A percentile compares a stretch with the other conserved stretches of the same genome.
These are phyloP conservation scores for Paralagenidium karlingii DNA, from an alignment of 352 stramenopile species.

Conservation along the genomic window DNA sequence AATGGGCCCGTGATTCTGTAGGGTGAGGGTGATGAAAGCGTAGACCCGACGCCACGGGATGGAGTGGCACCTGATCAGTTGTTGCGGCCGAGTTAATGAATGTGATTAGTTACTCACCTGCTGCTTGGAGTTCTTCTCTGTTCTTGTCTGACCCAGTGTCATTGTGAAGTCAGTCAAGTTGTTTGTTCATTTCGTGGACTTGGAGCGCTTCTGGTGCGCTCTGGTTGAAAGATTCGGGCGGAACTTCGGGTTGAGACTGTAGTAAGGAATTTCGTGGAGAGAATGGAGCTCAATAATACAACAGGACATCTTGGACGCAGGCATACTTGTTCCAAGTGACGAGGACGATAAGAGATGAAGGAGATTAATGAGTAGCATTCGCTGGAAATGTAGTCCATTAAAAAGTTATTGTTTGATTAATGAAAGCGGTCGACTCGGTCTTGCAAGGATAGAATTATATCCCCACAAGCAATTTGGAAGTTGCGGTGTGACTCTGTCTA, in stretches of 20 bases:
- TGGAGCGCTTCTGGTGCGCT: slow-evolving; percentile 2
- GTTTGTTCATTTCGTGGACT: not conserved
- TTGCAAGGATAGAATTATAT: slow-evolving; percentile 8
- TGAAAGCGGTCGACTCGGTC: slow-evolving; percentile 2
- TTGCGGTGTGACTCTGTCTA: slow-evolving; percentile 4
- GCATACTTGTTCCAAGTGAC: slow-evolving; percentile 6
- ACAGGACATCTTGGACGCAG: slow-evolving; percentile 4
- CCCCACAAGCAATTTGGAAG: slow-evolving; percentile 12
- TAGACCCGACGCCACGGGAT: not conserved
- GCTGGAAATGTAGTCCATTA: slow-evolving; percentile 1
- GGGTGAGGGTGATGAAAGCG: too few relatives aligned
- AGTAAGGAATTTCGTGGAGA: slow-evolving; percentile 6
- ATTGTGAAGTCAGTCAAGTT: slow-evolving; percentile 2
- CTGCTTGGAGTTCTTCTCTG: not conserved
- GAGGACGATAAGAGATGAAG: slow-evolving; percentile 3
- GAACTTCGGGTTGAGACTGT: not conserved
- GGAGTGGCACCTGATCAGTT: not conserved
- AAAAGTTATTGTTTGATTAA: slow-evolving; percentile 2
- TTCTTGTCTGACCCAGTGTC: not conserved
- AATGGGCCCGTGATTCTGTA: too few relatives aligned
- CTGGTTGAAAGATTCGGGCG: slow-evolving; percentile 3
- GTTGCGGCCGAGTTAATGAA: too few relatives aligned
- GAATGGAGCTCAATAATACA: slow-evolving; percentile 5
- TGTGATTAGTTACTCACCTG: slow-evolving; percentile 9
- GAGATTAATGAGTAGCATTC: slow-evolving; percentile 3